phyloP scores from a whole-genome alignment of 1,139 yeast species.

The Pichia sp. region DNA sequence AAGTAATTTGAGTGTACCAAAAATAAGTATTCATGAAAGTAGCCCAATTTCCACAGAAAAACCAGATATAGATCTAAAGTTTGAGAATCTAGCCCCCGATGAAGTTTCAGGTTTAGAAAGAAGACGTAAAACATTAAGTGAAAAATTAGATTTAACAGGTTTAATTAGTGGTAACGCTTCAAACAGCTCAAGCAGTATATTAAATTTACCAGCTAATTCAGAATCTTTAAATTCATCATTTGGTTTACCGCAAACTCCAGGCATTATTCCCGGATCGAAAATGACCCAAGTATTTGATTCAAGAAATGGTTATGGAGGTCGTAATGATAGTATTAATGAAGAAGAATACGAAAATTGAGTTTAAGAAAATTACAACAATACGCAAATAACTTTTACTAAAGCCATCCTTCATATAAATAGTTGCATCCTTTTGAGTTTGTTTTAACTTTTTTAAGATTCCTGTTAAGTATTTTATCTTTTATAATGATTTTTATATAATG shows the following conservation, averaged over 20 bases:
- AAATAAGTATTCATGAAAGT: slow-evolving; percentile 11
- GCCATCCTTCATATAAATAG: no score
- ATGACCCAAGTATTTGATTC: slow-evolving; percentile 11
- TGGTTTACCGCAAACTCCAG: slow-evolving; percentile 16
- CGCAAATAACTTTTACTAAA: no score
- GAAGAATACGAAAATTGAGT: not conserved
- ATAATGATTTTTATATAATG: no score
- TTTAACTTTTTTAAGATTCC: no score
- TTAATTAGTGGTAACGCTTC: not conserved
- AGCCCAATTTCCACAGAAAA: slow-evolving; percentile 7
- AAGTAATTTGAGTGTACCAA: slow-evolving; percentile 6
- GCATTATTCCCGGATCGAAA: slow-evolving; percentile 16
- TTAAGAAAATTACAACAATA: not conserved
- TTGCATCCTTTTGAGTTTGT: no score
- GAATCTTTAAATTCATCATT: not conserved
- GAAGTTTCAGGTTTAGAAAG: slow-evolving; percentile 4
- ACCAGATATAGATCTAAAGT: slow-evolving; percentile 3
- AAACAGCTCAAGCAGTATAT: not conserved
- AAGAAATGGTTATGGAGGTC: not conserved
- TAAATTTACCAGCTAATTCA: slow-evolving; percentile 3
- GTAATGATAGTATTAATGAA: not conserved
- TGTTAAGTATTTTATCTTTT: no score
- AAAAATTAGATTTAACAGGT: slow-evolving; percentile 10
- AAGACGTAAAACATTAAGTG: slow-evolving; percentile 15
- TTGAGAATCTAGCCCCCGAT: not conserved